Base-by-base conservation (phyloP, 225 moss, liverwort and hornwort genomes). In the Physcomitrium patens region DNA sequence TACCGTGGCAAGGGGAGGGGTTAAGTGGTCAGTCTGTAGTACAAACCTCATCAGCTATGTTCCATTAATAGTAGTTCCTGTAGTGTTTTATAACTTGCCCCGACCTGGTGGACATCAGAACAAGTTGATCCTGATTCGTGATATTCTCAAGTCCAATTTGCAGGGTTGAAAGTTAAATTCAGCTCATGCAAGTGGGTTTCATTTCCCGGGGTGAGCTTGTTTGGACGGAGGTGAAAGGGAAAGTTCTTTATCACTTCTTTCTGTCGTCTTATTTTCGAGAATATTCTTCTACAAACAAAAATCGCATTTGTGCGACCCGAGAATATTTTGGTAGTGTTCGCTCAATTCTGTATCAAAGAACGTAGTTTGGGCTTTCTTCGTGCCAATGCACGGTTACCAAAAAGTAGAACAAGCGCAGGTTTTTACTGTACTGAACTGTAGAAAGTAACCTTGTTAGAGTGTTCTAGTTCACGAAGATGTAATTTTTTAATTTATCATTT, bases 1-100 rank as follows among this genome's bases (percentile, higher is more conserved):
- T 72, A 76, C 68, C 68, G 57, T 61, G 48, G 47, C 19, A 76
- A 68, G 28, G 0, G 22, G 12, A 50, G 16, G 63, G 14, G 50
- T n/a, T n/a, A 51, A n/a, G 28, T 14, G 15, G 27, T 31, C n/a
- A 37, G 7, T 37, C 50, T 62, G 49, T 61, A 67, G 10, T 28
- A 54, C 31, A 0, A 53, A 46, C 19, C 53, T 27, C 26, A 64
- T 53, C 26, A 68, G 13, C 41, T 24, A 41, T 12, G 68, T 24
- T 45, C 61, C 31, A 23, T 13, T 16, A 47, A 12, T 51, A 10
- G 54, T 52, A 28, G 37, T 67, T 45, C 31, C 31, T 37, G 2
- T 4, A n/a, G n/a, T n/a, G n/a, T n/a, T n/a, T n/a, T n/a, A n/a
- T n/a, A n/a, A n/a, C n/a, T n/a, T n/a, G n/a, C n/a, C n/a, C n/a